phyloP scores from a whole-genome alignment of 352 stramenopile genomes.

The Blastocystis sp. region DNA sequence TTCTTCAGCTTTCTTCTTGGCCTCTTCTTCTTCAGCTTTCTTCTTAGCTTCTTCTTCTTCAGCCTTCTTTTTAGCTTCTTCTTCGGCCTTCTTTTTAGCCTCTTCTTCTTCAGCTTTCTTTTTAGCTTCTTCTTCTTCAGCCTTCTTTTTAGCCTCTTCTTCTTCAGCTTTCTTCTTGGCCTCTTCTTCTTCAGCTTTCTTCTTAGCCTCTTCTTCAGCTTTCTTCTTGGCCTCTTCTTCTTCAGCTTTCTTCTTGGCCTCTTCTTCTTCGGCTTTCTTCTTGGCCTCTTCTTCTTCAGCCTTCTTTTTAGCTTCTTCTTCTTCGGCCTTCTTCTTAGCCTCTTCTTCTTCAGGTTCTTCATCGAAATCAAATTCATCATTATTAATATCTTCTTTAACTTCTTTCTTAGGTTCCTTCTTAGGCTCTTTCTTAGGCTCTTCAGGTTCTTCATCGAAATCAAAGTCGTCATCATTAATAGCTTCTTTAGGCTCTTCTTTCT shows the following conservation, averaged over 20 bases:
- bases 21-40: neutral
- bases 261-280: constrained; percentile 31
- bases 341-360: neutral
- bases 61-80: neutral
- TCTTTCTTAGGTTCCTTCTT: constrained; percentile 14
- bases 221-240: neutral
- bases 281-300: neutral
- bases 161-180: constrained; percentile 44
- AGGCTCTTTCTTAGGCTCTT: neutral
- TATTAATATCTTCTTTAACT: neutral
- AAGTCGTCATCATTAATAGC: constrained; percentile 8
- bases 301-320: constrained; percentile 8
- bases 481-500: neutral
- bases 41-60: neutral
- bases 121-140: neutral
- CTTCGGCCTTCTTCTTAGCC: neutral
- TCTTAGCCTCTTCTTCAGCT: constrained; percentile 32
- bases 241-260: neutral
- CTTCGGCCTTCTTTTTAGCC: neutral
- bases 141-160: neutral
- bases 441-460: constrained; percentile 15
- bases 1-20: neutral
- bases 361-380: neutral
- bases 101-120: constrained; percentile 23
- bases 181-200: constrained; percentile 17